Evolutionary conservation across 306 rosid genomes (phyloP).

Genomic region (Pyrus betulifolia): DNA sequence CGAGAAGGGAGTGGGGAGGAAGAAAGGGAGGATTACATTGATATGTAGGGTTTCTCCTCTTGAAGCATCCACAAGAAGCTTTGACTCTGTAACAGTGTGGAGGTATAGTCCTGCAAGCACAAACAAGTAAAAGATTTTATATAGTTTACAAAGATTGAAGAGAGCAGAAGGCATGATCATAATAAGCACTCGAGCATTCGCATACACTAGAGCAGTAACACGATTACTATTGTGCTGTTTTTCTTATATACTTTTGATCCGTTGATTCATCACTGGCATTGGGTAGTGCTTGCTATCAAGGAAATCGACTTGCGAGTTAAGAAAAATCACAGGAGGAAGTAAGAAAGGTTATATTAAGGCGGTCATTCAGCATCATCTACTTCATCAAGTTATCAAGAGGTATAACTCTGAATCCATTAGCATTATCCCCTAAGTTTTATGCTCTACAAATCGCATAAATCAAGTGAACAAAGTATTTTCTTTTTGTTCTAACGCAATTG

Average conservation of each 20-base stretch:
- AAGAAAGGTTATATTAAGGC: neutral
- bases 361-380: neutral
- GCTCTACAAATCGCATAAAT: neutral
- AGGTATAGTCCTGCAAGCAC: constrained; percentile 56
- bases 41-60: constrained; percentile 71
- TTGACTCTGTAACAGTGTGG: constrained; percentile 66
- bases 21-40: constrained; percentile 38
- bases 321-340: neutral
- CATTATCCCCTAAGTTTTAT: neutral
- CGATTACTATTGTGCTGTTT: neutral
- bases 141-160: neutral
- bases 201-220: neutral
- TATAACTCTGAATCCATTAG: neutral
- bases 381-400: neutral
- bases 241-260: neutral
- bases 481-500: neutral
- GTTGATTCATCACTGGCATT: neutral
- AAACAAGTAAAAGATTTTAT: constrained; percentile 1
- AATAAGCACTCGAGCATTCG: neutral
- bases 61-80: constrained; percentile 81
- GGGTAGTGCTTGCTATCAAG: neutral
- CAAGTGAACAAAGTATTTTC: neutral
- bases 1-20: neutral
- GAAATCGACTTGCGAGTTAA: too few relatives aligned
- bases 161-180: neutral